Percentiles rank a stretch among this genome's conserved stretches.
These are phyloP conservation scores for Phytophthora rubi DNA, from an alignment of 352 stramenopile genomes.

Conservation along the genomic window DNA sequence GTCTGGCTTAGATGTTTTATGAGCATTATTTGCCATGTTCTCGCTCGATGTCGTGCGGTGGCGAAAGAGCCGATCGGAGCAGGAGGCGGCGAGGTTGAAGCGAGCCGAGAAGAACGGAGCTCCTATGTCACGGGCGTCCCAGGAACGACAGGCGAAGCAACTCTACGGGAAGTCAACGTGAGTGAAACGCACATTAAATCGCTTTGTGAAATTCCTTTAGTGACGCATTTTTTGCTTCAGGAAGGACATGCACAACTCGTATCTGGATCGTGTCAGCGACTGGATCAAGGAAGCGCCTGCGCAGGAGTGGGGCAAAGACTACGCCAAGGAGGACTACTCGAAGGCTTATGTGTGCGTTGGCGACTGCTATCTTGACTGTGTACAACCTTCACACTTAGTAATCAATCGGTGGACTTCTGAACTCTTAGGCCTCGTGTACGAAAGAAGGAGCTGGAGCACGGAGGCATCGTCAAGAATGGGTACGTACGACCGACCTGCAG, in stretches of 20 bases:
- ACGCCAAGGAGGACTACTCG: constrained; percentile 60
- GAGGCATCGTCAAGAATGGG: constrained; percentile 53
- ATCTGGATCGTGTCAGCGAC: constrained; percentile 60
- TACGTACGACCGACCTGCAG: constrained; percentile 18
- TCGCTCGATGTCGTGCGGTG: constrained; percentile 64
- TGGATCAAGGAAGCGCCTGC: constrained; percentile 53
- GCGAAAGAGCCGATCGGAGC: constrained; percentile 48
- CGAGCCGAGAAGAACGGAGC: constrained; percentile 28
- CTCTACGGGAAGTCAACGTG: constrained; percentile 69
- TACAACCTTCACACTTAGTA: background rate
- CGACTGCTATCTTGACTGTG: background rate
- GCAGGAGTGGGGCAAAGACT: constrained; percentile 59
- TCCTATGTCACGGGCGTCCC: constrained; percentile 30
- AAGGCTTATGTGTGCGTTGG: constrained; percentile 56
- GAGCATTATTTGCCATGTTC: constrained; percentile 46
- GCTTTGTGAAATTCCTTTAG: background rate
- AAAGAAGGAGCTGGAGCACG: constrained; percentile 50
- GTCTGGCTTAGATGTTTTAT: constrained; percentile 4
- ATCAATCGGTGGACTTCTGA: background rate
- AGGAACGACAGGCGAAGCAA: constrained; percentile 49
- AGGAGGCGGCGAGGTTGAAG: constrained; percentile 41
- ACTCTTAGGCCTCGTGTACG: constrained; percentile 47
- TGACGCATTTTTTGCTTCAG: constrained; percentile 24
- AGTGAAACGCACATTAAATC: background rate
- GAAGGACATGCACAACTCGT: constrained; percentile 74